Evolutionary conservation across 306 rosid genomes (phyloP), one percentile per base, ranked within the genome.

Genomic region (Casuarina cunninghamiana): DNA sequence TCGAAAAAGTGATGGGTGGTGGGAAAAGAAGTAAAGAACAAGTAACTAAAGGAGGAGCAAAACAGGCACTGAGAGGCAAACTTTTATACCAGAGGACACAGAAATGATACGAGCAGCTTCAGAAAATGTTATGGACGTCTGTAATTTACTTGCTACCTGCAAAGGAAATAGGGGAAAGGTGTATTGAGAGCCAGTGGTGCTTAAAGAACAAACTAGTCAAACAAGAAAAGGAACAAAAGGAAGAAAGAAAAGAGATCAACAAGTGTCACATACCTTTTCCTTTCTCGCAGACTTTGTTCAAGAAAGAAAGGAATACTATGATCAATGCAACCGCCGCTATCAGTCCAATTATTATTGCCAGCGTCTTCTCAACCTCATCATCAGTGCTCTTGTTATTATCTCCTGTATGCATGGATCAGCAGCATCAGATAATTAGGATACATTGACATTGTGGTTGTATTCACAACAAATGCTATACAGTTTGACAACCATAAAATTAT

Each of bases 331-430:
- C 91, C 2, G 84, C 97, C 32, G 94, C 97, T 63, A 92, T 81
- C 79, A 91, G 85, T 74, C 92, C 98, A 75, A 95, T 86, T 68
- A 90, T 53, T 58, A 95, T 87, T 55, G 98, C 98, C 0, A 92
- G 88, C 69, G 95, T 92, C 89, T 80, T 90, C 82, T 88, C 91
- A 32, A 86, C 67, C 41, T 89, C 88, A 75, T 92, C 75, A 50
- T 89, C 82, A 53, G 91, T 53, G 37, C 67, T 53, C 15, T 78
- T 78, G 3, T 45, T 46, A 2, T 53, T 60, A 63, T 84, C 86
- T 70, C 32, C 75, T 77, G 73, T 49, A 13, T 51, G 57, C 68
- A 74, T 60, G 3, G 75, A 70, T 78, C 53, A 43, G 49, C 69
- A 37, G 16, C 41, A 65, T 21, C 2, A 46, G 8, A 86, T 49